These are phyloP conservation scores for Saksenaea vasiformis DNA, from an alignment of 371 early-diverging fungal genomes.

Conservation along the genomic window DNA sequence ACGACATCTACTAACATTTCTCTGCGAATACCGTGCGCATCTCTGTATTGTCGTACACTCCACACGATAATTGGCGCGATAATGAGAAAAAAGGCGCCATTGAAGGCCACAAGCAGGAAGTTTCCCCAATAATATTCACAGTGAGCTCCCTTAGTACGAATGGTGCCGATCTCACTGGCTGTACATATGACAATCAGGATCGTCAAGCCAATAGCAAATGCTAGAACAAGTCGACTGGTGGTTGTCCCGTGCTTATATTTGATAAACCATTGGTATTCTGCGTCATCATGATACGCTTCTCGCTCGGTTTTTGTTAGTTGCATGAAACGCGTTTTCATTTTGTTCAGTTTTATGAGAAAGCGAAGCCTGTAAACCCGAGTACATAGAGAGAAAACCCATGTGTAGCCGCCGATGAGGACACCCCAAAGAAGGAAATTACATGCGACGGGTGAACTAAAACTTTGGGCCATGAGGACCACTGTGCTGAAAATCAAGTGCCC, in stretches of 20 bases:
- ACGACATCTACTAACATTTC: conserved; percentile 30
- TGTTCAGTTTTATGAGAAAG: conserved; percentile 29
- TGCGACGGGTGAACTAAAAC: conserved; percentile 6
- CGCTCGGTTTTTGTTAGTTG: conserved; percentile 12
- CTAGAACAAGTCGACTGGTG: conserved; percentile 4
- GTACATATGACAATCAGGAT: conserved; percentile 18
- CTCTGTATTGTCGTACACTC: conserved; percentile 20
- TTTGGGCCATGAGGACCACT: conserved; percentile 19
- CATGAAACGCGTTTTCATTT: conserved; percentile 24
- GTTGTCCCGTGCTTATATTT: conserved; percentile 13
- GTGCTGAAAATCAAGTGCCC: conserved; percentile 41
- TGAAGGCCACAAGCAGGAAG: conserved; percentile 9
- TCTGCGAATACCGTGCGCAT: conserved; percentile 42
- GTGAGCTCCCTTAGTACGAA: neutral
- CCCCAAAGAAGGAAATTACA: conserved; percentile 39
- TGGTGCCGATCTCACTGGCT: conserved; percentile 12
- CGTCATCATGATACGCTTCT: conserved; percentile 9
- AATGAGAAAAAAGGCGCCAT: conserved; percentile 23
- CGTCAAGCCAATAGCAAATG: conserved; percentile 15
- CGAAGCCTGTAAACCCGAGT: conserved; percentile 31
- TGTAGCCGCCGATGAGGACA: conserved; percentile 29
- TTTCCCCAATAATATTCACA: conserved; percentile 26
- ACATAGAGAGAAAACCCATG: conserved; percentile 38
- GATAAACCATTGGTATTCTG: conserved; percentile 31
- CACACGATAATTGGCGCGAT: conserved; percentile 29